Conservation (phyloP, 306 rosid species). For the Quercus glauca region DNA sequence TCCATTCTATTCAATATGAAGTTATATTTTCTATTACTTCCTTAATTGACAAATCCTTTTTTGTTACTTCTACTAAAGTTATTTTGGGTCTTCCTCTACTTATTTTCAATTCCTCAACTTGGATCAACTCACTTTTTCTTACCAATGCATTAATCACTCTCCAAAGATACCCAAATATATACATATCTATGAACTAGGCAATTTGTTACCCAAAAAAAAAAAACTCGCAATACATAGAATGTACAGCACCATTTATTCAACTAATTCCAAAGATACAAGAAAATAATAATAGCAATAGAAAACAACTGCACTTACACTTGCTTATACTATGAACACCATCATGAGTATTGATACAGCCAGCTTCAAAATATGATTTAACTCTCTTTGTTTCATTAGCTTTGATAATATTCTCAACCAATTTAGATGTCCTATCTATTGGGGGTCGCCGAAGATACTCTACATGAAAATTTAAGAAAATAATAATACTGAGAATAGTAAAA, state of each 20-base stretch:
- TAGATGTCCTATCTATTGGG: slow-evolving; percentile 45
- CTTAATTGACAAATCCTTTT: too few species aligned
- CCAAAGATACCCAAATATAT: too few species aligned
- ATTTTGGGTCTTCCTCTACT: too few species aligned
- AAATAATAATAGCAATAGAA: too few species aligned
- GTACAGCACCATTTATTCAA: neutral
- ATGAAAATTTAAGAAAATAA: slow-evolving; percentile 9
- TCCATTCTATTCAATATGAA: too few species aligned
- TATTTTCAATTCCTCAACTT: too few species aligned
- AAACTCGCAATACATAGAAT: neutral
- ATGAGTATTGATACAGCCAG: slow-evolving; percentile 53
- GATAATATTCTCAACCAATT: slow-evolving; percentile 48
- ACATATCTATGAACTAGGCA: neutral
- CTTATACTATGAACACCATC: slow-evolving; percentile 41
- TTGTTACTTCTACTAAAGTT: too few species aligned
- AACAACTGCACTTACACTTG: slow-evolving; percentile 43
- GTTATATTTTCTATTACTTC: too few species aligned
- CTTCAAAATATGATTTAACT: slow-evolving; percentile 55
- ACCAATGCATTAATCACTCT: too few species aligned
- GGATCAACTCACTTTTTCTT: too few species aligned
- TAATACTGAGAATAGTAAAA: neutral
- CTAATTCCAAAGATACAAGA: neutral
- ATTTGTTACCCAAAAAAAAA: neutral
- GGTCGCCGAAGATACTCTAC: slow-evolving; percentile 70
- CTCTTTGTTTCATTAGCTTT: slow-evolving; percentile 53